Evolutionary conservation across 1,139 yeast species (phyloP).

Genomic region (Sugiyamaella japonica): DNA sequence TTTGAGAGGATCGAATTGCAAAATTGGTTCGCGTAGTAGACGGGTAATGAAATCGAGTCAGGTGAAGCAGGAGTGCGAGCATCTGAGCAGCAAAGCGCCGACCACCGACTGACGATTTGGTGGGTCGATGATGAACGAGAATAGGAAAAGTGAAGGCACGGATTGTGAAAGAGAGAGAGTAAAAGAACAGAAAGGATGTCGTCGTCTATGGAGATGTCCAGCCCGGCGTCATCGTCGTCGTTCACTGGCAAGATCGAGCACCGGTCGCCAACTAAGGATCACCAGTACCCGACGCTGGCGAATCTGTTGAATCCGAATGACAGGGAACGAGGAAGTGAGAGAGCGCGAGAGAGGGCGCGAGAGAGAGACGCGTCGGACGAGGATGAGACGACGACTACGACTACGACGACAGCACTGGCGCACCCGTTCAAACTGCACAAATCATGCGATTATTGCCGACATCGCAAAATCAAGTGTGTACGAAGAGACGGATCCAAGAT

Average conservation of each 20-base stretch:
- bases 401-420: not conserved
- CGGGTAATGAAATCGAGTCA: no score
- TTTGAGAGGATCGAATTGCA: no score
- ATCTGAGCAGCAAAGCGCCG: no score
- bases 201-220: not conserved
- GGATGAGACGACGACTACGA: not conserved
- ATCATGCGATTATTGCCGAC: conserved; percentile 30
- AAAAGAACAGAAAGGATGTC: no score
- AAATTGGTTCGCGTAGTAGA: no score
- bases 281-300: not conserved
- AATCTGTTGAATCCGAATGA: not conserved
- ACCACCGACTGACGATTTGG: no score
- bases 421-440: conserved; percentile 23
- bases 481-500: conserved; percentile 15
- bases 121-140: no score
- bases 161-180: not conserved
- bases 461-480: conserved; percentile 29
- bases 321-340: not conserved
- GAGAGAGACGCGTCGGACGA: no score
- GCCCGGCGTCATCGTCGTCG: not conserved
- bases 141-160: no score
- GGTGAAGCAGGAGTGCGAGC: no score
- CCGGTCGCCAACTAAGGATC: not conserved
- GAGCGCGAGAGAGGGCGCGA: not conserved
- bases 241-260: not conserved